phyloP scores from a whole-genome alignment of 2,329 filamentous ascomycete genomes.

The Pestalotiopsis sp. region DNA sequence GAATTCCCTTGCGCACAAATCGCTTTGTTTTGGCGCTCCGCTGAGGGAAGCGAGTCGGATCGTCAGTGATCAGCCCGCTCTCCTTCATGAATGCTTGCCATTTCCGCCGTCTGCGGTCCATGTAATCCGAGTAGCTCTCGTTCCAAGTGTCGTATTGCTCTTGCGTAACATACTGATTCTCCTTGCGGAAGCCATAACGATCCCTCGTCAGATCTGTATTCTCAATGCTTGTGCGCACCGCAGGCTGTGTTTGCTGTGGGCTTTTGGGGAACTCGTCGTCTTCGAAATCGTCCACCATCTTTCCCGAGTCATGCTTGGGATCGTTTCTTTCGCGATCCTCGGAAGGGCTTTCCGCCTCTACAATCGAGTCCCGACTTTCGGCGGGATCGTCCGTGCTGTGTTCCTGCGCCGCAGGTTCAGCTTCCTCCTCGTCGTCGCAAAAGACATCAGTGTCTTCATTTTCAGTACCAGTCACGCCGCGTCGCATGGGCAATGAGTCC shows the following conservation, averaged over 20 bases:
- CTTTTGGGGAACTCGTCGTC: slow-evolving; percentile 52
- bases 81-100: slow-evolving; percentile 81
- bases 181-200: slow-evolving; percentile 90
- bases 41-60: slow-evolving; percentile 77
- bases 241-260: slow-evolving; percentile 24
- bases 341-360: slow-evolving; percentile 36
- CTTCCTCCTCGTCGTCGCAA: background rate
- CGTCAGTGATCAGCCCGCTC: slow-evolving; percentile 70
- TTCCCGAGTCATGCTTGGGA: slow-evolving; percentile 54
- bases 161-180: slow-evolving; percentile 75
- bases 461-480: slow-evolving; percentile 3
- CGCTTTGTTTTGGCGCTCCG: slow-evolving; percentile 83
- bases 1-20: slow-evolving; percentile 91
- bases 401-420: background rate
- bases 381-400: background rate
- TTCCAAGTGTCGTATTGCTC: slow-evolving; percentile 86
- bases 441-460: background rate
- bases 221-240: slow-evolving; percentile 37
- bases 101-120: slow-evolving; percentile 76
- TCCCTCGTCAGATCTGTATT: slow-evolving; percentile 65
- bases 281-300: slow-evolving; percentile 53
- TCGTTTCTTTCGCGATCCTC: slow-evolving; percentile 31
- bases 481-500: slow-evolving; percentile 34
- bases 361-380: slow-evolving; percentile 38
- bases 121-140: slow-evolving; percentile 71